Base-by-base conservation (phyloP, 768 basidiomycete species). In the Mycena chlorophos region DNA sequence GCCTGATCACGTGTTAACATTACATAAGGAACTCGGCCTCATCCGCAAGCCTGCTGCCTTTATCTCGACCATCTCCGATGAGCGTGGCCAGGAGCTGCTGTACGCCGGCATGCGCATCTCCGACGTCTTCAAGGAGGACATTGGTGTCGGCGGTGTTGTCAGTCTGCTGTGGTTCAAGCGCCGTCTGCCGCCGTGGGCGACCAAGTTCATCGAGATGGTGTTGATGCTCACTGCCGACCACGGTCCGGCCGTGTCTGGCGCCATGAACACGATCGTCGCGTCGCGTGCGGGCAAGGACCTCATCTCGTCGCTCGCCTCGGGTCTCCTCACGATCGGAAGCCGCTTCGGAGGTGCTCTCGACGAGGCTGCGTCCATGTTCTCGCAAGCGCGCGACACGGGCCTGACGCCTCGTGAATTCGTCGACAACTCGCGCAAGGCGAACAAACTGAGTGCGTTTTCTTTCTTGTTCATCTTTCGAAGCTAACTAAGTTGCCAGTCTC, bases 161-260 rank as follows among this genome's bases (percentile, higher is more conserved):
- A 85, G 85, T 54, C 77, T 99, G 69, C 78, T 98, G 65, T 98
- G 96, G 97, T 99, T 98, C 86, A 98, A 98, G 80, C 85, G 96
- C 65, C 90, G 80, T 78, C 82, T 98, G 22, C 96, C 94, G 17
- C 76, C 86, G 46, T 96, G 89, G 81, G 96, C 95, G 45, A 87
- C 94, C 71, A 98, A 98, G 78, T 99, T 99, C 82, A 88, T 99
- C 71, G 96, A 99, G 80, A 99, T 98, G 97, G 94, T 98, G 51
- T 83, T 99, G 71, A 96, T 97, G 92, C 82, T 99, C 63, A 99
- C 96, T 13, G 96, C 96, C 60, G 96, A 99, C 73, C 96, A 98
- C 76, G 94, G 94, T 67, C 94, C 94, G 6, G 94, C 94, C 53
- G 94, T 97, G n/a, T 95, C 93, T 71, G 94, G 80, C 75, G 96